Evolutionary conservation across 1,284 basidiomycete species (phyloP), one percentile per base, ranked within the genome.

Genomic region (Cryptococcus hybrid): DNA sequence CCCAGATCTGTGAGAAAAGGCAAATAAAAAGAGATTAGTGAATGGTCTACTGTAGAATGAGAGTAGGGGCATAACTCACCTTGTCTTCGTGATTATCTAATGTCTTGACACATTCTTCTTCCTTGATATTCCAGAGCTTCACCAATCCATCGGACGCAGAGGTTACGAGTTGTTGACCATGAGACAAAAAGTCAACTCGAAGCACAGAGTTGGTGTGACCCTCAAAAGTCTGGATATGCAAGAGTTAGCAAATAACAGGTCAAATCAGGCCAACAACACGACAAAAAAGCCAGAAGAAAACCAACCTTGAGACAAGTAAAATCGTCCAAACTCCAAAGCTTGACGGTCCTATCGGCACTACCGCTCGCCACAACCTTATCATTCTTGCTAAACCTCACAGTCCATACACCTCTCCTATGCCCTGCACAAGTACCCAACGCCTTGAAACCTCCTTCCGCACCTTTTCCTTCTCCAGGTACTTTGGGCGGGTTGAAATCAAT

Each of bases 131-230:
- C 96, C 96, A 99, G 34, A 99, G 65, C 79, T 98, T 99, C 61
- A 98, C 88, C 43, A 99, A 79, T 3, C 96, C 96, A 75, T 99
- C 96, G 11, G 91, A 91, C 0, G 88, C 92, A 13, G 90, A 83
- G 57, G 90, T 94, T 34, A 92, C 85, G 45, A 99, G 79, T 78
- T 98, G 93, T 82, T 86, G 83, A 7, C 92, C 94, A 34, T 80
- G 71, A 62, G 88, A 89, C 46, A 97, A 71, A 75, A 97, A 99
- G 67, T 91, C 89, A 30, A 98, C 88, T 43, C 93, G 83, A 49
- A 99, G 79, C n/a, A 99, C 92, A 4, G 92, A 92, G 78, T 97
- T 97, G 4, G 92, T 92, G 76, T 99, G 96, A 0, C 94, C 93
- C 78, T 97, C 94, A 66, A 96, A 92, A 36, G 94, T 98, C 83